Conservation (phyloP, 2,329 filamentous ascomycete genomes). For the Grosmannia serpens region DNA sequence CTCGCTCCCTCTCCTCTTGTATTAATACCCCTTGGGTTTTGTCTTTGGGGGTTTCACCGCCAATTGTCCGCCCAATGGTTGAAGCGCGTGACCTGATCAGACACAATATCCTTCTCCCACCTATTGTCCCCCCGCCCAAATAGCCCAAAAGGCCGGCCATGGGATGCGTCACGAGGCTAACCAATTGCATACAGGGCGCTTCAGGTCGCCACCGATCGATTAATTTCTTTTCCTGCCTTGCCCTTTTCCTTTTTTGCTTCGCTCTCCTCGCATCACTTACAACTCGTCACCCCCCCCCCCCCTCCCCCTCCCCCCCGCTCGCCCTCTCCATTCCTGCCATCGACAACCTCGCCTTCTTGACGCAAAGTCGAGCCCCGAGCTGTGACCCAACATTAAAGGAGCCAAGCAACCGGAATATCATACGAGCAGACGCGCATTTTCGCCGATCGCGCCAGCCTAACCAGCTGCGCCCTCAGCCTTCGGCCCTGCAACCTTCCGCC, state of each 20-base stretch:
- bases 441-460: background rate
- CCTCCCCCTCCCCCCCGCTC: background rate
- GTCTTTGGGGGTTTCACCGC: slow-evolving; percentile 6
- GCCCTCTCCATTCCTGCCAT: too few relatives aligned
- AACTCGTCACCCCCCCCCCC: background rate
- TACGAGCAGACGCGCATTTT: too few relatives aligned
- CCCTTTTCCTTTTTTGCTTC: background rate
- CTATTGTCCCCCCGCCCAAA: background rate
- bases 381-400: too few relatives aligned
- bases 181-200: slow-evolving; percentile 13
- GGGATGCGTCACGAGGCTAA: slow-evolving; percentile 14
- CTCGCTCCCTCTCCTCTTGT: background rate
- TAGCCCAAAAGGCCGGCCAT: slow-evolving; percentile 1
- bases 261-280: background rate
- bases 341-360: too few relatives aligned
- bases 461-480: background rate
- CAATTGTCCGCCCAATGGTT: slow-evolving; percentile 2
- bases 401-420: too few relatives aligned
- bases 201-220: slow-evolving; percentile 9
- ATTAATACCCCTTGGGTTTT: background rate
- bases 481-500: background rate
- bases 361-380: too few relatives aligned
- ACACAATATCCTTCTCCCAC: background rate
- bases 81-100: slow-evolving; percentile 7
- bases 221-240: slow-evolving; percentile 4